phyloP scores from a whole-genome alignment of 2,329 filamentous ascomycete genomes.

The Aspergillus quadricinctus region DNA sequence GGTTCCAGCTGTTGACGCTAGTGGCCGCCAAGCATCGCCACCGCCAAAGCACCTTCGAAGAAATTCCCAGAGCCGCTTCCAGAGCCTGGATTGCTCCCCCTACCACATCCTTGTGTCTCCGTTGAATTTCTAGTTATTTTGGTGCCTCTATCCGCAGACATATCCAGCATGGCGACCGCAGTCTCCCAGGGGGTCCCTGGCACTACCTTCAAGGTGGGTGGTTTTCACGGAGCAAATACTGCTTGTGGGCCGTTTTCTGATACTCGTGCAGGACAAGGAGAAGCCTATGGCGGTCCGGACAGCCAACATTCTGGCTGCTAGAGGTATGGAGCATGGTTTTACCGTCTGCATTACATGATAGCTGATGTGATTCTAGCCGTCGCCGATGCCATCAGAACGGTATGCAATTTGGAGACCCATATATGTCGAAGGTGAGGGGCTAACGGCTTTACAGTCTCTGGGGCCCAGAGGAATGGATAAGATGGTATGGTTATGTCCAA shows the following conservation, averaged over 20 bases:
- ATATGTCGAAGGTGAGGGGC: conserved; percentile 31
- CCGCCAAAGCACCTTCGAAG: conserved; percentile 36
- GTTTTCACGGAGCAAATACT: conserved; percentile 15
- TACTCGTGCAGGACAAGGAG: conserved; percentile 68
- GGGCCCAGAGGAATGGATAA: conserved; percentile 98
- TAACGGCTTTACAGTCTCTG: conserved; percentile 59
- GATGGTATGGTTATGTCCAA: conserved; percentile 55
- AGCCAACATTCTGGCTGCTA: conserved; percentile 93
- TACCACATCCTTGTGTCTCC: conserved; percentile 20
- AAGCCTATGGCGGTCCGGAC: conserved; percentile 97
- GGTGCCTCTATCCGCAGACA: conserved; percentile 21
- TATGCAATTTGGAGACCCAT: conserved; percentile 32
- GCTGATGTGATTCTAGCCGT: conserved; percentile 62
- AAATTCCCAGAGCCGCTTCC: conserved; percentile 32
- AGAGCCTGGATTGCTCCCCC: conserved; percentile 19
- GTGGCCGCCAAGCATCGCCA: conserved; percentile 38
- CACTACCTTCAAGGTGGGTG: conserved; percentile 63
- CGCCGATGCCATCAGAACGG: conserved; percentile 91
- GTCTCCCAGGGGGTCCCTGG: conserved; percentile 46
- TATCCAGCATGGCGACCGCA: conserved; percentile 48
- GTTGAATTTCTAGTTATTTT: conserved; percentile 18
- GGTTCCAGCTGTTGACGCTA: conserved; percentile 35
- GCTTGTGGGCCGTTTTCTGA: conserved; percentile 38
- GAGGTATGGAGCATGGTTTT: conserved; percentile 58
- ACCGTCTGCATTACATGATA: conserved; percentile 1